A percentile compares a stretch with the other conserved stretches of the same genome.
Conservation (phyloP, 192 early-diverging fungal species). For the Funneliformis geosporum region DNA sequence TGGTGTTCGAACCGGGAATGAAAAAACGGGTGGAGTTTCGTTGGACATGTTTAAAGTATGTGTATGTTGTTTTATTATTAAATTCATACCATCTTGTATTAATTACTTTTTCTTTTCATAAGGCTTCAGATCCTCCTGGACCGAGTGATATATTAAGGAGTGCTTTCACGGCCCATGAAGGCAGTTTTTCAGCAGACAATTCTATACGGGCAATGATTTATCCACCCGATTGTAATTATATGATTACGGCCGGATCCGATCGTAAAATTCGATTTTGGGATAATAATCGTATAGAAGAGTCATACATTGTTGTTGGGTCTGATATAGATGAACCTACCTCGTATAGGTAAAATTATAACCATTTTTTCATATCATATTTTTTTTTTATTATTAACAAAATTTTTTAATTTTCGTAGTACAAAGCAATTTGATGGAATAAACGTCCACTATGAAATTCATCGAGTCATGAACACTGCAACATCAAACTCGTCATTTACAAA, state of each 20-base stretch:
- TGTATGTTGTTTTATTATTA: not conserved
- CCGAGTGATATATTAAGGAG: conserved; percentile 55
- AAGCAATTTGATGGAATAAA: conserved; percentile 55
- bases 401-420: conserved; percentile 44
- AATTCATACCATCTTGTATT: not conserved
- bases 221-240: conserved; percentile 49
- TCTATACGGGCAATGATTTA: conserved; percentile 64
- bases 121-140: conserved; percentile 43
- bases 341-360: conserved; percentile 54
- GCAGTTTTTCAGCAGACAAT: conserved; percentile 56
- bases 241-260: conserved; percentile 82
- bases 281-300: conserved; percentile 64
- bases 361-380: not conserved
- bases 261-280: conserved; percentile 90
- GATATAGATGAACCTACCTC: conserved; percentile 56
- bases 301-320: conserved; percentile 69
- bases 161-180: conserved; percentile 58
- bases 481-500: conserved; percentile 17
- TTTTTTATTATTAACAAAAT: not conserved
- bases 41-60: conserved; percentile 52
- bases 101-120: not conserved
- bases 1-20: conserved; percentile 58
- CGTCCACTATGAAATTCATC: conserved; percentile 59
- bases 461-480: conserved; percentile 32
- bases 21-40: conserved; percentile 45